phyloP scores from a whole-genome alignment of 1,284 basidiomycete genomes.

The Malassezia vespertilionis region DNA sequence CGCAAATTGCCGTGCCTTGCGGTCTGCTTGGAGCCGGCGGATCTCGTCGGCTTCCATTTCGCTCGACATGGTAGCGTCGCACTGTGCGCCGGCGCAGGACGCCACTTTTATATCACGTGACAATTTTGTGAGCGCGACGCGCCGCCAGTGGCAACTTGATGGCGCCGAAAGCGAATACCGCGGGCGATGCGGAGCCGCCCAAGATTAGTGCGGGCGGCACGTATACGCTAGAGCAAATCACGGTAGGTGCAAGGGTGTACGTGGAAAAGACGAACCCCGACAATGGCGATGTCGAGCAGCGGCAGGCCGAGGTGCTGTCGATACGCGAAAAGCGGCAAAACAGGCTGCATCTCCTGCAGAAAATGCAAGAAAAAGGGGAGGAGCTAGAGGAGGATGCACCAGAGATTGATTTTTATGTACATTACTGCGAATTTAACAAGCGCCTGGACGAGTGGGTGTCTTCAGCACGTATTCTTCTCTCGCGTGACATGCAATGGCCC shows the following conservation, averaged over 20 bases:
- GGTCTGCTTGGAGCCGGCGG: conserved; percentile 24
- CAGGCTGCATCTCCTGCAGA: conserved; percentile 22
- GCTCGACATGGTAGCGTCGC: conserved; percentile 19
- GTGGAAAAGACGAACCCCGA: conserved; percentile 39
- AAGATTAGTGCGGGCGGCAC: conserved; percentile 30
- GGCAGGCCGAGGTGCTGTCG: conserved; percentile 42
- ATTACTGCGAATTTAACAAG: conserved; percentile 42
- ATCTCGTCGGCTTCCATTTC: conserved; percentile 27
- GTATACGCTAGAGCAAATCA: conserved; percentile 32
- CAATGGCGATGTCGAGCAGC: conserved; percentile 38
- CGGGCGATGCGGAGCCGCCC: conserved; percentile 1
- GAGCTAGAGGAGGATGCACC: conserved; percentile 49
- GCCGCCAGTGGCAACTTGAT: conserved; percentile 8
- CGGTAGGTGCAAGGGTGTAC: conserved; percentile 38
- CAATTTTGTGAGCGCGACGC: not conserved
- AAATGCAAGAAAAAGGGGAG: conserved; percentile 23
- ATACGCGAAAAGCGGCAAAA: conserved; percentile 38
- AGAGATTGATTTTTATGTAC: conserved; percentile 51
- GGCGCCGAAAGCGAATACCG: conserved; percentile 22
- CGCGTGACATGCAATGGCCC: conserved; percentile 87
- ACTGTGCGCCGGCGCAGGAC: not conserved
- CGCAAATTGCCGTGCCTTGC: conserved; percentile 4
- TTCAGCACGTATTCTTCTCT: conserved; percentile 70
- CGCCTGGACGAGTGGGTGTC: conserved; percentile 98
- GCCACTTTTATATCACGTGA: conserved; percentile 7